Conservation (phyloP, 2,329 filamentous ascomycete species). For the Trichoderma brevicompactum region DNA sequence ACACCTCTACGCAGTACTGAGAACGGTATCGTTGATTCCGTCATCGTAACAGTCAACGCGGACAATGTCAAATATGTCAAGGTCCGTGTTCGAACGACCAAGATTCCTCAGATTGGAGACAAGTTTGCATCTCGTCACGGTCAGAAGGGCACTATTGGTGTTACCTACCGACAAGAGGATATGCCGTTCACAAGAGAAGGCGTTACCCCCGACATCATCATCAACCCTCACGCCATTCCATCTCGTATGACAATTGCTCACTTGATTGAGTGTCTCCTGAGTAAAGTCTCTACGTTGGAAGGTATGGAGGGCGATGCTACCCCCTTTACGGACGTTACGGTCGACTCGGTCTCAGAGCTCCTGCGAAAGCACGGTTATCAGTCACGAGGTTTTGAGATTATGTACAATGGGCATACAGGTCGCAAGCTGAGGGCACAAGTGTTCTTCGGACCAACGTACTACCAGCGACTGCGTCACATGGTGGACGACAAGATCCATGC, state of each 20-base stretch:
- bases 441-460: slow-evolving; percentile 97
- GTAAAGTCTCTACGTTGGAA: slow-evolving; percentile 91
- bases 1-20: slow-evolving; percentile 94
- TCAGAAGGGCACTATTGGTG: slow-evolving; percentile 98
- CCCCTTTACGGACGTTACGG: slow-evolving; percentile 96
- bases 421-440: slow-evolving; percentile 91
- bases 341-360: slow-evolving; percentile 87
- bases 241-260: slow-evolving; percentile 99
- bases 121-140: slow-evolving; percentile 99
- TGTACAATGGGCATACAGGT: slow-evolving; percentile 98
- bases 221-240: slow-evolving; percentile 99
- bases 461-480: slow-evolving; percentile 98
- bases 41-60: slow-evolving; percentile 90
- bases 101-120: slow-evolving; percentile 97
- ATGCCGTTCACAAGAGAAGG: slow-evolving; percentile 97
- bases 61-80: slow-evolving; percentile 97
- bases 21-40: slow-evolving; percentile 93
- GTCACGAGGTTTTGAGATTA: slow-evolving; percentile 94
- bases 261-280: slow-evolving; percentile 97
- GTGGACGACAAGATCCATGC: slow-evolving; percentile 99
- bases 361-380: slow-evolving; percentile 92
- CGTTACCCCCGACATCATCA: slow-evolving; percentile 92
- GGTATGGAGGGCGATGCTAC: slow-evolving; percentile 97
- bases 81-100: slow-evolving; percentile 94
- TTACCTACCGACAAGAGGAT: slow-evolving; percentile 95